Evolutionary conservation across 163 green algal genomes (phyloP).

Genomic region (Scenedesmus sp.): DNA sequence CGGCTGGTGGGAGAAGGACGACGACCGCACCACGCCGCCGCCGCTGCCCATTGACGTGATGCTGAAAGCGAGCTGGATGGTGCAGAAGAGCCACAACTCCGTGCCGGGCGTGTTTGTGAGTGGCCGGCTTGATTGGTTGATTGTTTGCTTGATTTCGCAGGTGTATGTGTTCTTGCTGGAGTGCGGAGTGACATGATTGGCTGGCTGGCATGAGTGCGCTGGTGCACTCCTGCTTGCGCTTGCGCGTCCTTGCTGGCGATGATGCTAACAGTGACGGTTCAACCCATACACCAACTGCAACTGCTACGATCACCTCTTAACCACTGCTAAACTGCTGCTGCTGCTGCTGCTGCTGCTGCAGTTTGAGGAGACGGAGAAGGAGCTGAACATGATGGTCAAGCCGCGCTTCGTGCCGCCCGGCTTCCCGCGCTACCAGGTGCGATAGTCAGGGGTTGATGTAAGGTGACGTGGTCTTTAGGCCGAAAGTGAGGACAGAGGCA

Average conservation of each 20-base stretch:
- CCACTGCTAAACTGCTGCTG: background rate
- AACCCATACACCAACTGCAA: too few relatives aligned
- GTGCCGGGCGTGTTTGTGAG: constrained; percentile 63
- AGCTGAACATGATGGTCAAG: constrained; percentile 26
- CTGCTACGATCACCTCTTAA: background rate
- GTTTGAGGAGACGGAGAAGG: constrained; percentile 26
- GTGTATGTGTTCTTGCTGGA: background rate
- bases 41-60: constrained; percentile 66
- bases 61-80: constrained; percentile 50
- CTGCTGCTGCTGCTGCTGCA: background rate
- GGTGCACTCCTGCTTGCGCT: too few relatives aligned
- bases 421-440: constrained; percentile 36
- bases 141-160: too few relatives aligned
- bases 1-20: constrained; percentile 48
- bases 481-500: too few relatives aligned
- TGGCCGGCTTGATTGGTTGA: background rate
- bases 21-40: constrained; percentile 51
- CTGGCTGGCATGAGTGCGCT: background rate
- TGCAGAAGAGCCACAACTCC: constrained; percentile 57
- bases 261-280: too few relatives aligned
- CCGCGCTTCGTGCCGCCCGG: constrained; percentile 42
- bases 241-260: too few relatives aligned
- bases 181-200: background rate
- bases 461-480: too few relatives aligned
- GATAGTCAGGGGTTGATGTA: too few relatives aligned